Base-by-base conservation (phyloP, 164 flowering plant genomes). In the Sedum album region DNA sequence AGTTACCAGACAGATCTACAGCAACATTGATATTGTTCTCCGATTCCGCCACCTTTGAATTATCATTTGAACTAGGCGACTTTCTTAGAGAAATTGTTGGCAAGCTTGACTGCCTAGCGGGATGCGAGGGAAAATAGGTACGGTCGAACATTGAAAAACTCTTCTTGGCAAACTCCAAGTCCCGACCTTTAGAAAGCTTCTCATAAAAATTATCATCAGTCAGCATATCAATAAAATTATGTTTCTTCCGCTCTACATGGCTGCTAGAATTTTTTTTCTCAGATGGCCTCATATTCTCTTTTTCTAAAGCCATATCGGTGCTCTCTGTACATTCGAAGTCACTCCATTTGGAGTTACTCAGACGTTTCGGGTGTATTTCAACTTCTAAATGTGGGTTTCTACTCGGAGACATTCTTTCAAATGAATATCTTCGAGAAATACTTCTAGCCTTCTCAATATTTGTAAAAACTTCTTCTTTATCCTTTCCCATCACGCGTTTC, bases 211-310 rank as follows among this genome's bases (percentile, higher is more conserved):
- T 76, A 28, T 80, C 86, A 71, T 38, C 72, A 60, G 68, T 79
- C 70, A 94, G 71, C 85, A 90, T 82, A 64, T 94, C n/a, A 87
- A 25, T 84, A 77, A n/a, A n/a, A 14, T 88, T 86, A 81, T 90
- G 92, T 72, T 84, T 94, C 76, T 81, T 90, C 13, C 5, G 61
- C 31, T 55, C 96, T 70, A 91, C 93, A 61, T 88, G 82, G 70
- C 90, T 79, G 72, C 76, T 82, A 51, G 95, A 73, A 44, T 76
- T 81, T 69, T 80, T 78, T 38, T 74, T 65, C 60, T 70, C 77
- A 15, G 84, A 67, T 68, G 66, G 18, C 0, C 17, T 17, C 11
- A 44, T 17, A 15, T 0, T 44, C 17, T 44, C 48, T 13, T 44
- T 44, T 17, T 11, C 17, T 13, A 15, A 44, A 11, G 48, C 18